These are phyloP conservation scores for Aspergillus spinulosporus DNA, from an alignment of 2,329 filamentous ascomycete species.

Conservation along the genomic window DNA sequence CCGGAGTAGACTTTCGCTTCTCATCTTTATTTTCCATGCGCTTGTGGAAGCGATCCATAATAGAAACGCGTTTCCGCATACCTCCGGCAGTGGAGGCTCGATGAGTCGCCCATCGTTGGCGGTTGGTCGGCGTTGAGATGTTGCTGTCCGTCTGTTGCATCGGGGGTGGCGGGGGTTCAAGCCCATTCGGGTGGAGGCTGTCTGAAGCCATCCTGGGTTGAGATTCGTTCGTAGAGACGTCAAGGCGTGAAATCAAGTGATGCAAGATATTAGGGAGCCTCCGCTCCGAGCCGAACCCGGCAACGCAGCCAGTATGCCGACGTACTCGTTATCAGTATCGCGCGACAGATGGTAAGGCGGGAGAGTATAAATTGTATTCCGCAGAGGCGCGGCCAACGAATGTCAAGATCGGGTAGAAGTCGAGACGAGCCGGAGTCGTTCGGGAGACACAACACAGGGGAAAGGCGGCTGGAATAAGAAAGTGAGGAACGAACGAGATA, in stretches of 20 bases:
- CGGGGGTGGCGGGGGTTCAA: constrained; percentile 30
- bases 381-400: not conserved
- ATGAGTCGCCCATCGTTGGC: constrained; percentile 95
- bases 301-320: constrained; percentile 26
- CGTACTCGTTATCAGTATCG: constrained; percentile 8
- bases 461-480: constrained; percentile 13
- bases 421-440: constrained; percentile 2
- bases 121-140: constrained; percentile 65
- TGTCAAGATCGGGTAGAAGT: not conserved
- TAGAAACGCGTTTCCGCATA: constrained; percentile 74
- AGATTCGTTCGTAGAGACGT: constrained; percentile 30
- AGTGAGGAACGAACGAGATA: constrained; percentile 21
- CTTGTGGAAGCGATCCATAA: constrained; percentile 74
- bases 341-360: not conserved
- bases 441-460: constrained; percentile 17
- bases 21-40: constrained; percentile 66
- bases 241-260: constrained; percentile 23
- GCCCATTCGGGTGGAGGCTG: constrained; percentile 34
- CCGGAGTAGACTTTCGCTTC: constrained; percentile 56
- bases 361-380: constrained; percentile 7
- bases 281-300: constrained; percentile 30
- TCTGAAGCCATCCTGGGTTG: constrained; percentile 42
- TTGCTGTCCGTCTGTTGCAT: constrained; percentile 43
- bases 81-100: constrained; percentile 75
- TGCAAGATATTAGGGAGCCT: constrained; percentile 25